Evolutionary conservation across 208 protist species (phyloP), one percentile per base, ranked within the genome.

Genomic region (Leishmania braziliensis): DNA sequence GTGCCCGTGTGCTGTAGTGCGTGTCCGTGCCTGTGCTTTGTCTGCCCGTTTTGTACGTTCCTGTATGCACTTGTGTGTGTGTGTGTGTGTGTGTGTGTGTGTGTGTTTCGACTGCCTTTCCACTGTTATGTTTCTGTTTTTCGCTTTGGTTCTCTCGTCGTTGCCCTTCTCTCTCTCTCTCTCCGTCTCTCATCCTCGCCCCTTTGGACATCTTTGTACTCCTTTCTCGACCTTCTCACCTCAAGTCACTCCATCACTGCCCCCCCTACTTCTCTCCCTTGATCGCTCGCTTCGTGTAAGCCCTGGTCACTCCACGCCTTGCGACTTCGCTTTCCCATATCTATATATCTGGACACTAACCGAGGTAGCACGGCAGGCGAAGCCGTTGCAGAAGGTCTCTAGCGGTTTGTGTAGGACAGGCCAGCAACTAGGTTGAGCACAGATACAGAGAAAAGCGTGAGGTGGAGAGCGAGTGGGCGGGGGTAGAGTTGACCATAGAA

Each of bases 61-160:
- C 29, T 68, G 29, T 68, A 12, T 68, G n/a, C 36, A 36, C 51
- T 63, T 54, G 29, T 75, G 18, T 43, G 33, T 78, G 33, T 62
- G 29, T 75, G 18, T 43, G 33, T 78, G 33, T 62, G 48, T 50
- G 9, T 46, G 39, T 29, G 39, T 29, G 70, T 74, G 68, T 53
- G 46, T 33, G 46, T 80, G 74, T 79, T 39, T 77, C 10, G 26
- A 6, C 53, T 81, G 36, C 68, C 78, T 80, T 78, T 23, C 65
- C 65, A 56, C 66, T 78, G 46, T 78, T 82, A 46, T 79, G 51
- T 65, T 50, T 20, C 50, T 39, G 46, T 62, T 26, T 81, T 85
- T 56, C 78, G 56, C 8, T 54, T n/a, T 51, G 46, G 18, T 36
- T 23, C 33, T 51, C 50, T 56, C 53, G 23, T 81, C 18, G 68